Conservation (phyloP, 2,329 filamentous ascomycete genomes). For the Fusarium oligoseptatum region DNA sequence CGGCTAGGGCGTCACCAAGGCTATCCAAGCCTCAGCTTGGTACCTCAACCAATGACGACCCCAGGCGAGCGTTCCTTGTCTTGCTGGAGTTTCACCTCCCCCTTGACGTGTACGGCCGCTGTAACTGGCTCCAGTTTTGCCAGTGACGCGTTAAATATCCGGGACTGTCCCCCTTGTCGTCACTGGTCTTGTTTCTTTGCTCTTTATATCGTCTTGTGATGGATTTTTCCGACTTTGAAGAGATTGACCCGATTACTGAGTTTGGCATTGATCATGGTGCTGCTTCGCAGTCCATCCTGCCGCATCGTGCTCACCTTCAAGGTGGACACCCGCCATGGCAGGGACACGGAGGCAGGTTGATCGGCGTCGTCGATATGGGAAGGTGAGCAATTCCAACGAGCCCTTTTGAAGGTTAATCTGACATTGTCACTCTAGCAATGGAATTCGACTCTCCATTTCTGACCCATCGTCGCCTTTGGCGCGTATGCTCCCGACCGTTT, state of each 20-base stretch:
- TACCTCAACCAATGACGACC: background rate
- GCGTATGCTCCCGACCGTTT: slow-evolving; percentile 68
- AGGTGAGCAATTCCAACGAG: slow-evolving; percentile 41
- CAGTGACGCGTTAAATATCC: slow-evolving; percentile 24
- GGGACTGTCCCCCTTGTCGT: slow-evolving; percentile 18
- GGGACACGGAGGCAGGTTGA: slow-evolving; percentile 47
- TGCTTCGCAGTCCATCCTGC: slow-evolving; percentile 6
- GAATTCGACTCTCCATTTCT: slow-evolving; percentile 77
- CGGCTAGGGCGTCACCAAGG: background rate
- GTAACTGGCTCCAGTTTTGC: slow-evolving; percentile 33
- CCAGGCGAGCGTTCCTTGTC: background rate
- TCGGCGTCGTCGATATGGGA: slow-evolving; percentile 56
- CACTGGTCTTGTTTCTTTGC: slow-evolving; percentile 1
- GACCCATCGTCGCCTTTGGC: slow-evolving; percentile 61
- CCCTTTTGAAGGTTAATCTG: slow-evolving; percentile 2
- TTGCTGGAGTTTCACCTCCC: background rate
- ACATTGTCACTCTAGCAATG: slow-evolving; percentile 64
- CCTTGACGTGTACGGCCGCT: background rate
- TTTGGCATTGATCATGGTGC: slow-evolving; percentile 33
- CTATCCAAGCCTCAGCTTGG: background rate
- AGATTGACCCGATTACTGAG: slow-evolving; percentile 41
- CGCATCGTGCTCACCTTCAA: slow-evolving; percentile 4
- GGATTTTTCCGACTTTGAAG: slow-evolving; percentile 45
- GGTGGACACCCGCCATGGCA: slow-evolving; percentile 48
- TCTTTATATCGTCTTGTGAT: slow-evolving; percentile 12